phyloP scores from a whole-genome alignment of 2,329 filamentous ascomycete species.

The Fusarium illudens region DNA sequence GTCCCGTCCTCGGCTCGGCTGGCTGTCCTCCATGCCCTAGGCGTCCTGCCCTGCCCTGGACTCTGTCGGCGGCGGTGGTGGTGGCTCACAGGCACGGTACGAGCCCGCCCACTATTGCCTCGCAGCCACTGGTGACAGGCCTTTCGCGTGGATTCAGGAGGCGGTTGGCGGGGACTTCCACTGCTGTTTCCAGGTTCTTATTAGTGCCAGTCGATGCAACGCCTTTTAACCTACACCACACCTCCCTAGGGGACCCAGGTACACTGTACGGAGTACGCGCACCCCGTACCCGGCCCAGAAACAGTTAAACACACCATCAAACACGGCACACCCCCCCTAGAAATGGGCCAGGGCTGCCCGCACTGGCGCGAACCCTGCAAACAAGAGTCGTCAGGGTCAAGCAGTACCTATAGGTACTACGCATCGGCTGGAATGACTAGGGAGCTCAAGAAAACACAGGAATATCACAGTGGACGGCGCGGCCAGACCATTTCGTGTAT shows the following conservation, averaged over 20 bases:
- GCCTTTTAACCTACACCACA: constrained; percentile 5
- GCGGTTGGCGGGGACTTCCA: constrained; percentile 9
- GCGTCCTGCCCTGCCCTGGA: background rate
- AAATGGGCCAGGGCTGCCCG: constrained; percentile 6
- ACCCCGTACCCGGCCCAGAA: constrained; percentile 3
- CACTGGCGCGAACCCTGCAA: constrained; percentile 4
- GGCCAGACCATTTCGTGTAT: background rate
- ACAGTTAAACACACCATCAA: constrained; percentile 14
- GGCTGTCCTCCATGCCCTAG: background rate
- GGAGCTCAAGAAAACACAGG: background rate
- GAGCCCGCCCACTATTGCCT: background rate
- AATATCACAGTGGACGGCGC: background rate
- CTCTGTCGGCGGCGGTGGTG: background rate
- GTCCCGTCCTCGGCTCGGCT: constrained; percentile 1
- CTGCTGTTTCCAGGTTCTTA: constrained; percentile 6
- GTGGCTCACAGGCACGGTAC: background rate
- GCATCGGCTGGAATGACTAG: background rate
- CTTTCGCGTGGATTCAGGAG: constrained; percentile 27
- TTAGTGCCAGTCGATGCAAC: constrained; percentile 20
- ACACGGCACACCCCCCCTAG: background rate
- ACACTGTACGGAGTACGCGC: background rate
- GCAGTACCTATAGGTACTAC: background rate
- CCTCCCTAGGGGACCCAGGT: background rate
- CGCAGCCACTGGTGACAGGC: background rate
- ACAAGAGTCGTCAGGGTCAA: constrained; percentile 2